Base-by-base conservation (phyloP, 129 eudicot species). In the Lactuca saligna region DNA sequence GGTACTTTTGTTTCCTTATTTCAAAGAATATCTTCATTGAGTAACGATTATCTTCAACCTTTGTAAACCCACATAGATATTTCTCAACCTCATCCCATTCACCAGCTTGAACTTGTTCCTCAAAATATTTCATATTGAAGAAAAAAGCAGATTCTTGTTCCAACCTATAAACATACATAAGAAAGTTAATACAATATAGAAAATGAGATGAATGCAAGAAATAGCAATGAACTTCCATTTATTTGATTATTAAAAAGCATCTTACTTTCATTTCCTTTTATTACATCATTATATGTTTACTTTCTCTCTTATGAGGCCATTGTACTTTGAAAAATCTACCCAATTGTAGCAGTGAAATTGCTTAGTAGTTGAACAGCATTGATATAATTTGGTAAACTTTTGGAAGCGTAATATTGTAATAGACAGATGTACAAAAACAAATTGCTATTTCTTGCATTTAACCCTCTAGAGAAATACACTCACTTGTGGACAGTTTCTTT, bases 81-180 rank as follows among this genome's bases (percentile, higher is more conserved):
- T 82, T 82, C 54, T 89, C 96, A 66, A 89, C 96, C 80, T 89
- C 96, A 70, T 89, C 96, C 96, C 96, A 89, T 75, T 89, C 96
- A 60, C 96, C 96, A 31, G 92, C 89, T 80, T 79, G 89, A 46
- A 89, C 89, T 79, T 83, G 92, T 61, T 89, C 96, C 81, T 89
- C 96, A 56, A 89, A 89, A 75, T 89, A 86, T 54, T 83, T 86
- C 89, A 89, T 85, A 62, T 89, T 89, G 82, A 89, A 89, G 89
- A 60, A 88, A 63, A 88, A 88, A n/a, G 85, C 96, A 44, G 96
- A 88, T 67, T 88, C 96, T 76, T 88, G 96, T 70, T 88, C 96
- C 87, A 88, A 77, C 91, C 96, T 88, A 53, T 34, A 46, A 56
- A 37, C 49, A 66, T 44, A 71, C 50, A 57, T 63, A 64, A 31